These are phyloP conservation scores for Russula compacta DNA, from an alignment of 768 basidiomycete genomes.

Conservation along the genomic window DNA sequence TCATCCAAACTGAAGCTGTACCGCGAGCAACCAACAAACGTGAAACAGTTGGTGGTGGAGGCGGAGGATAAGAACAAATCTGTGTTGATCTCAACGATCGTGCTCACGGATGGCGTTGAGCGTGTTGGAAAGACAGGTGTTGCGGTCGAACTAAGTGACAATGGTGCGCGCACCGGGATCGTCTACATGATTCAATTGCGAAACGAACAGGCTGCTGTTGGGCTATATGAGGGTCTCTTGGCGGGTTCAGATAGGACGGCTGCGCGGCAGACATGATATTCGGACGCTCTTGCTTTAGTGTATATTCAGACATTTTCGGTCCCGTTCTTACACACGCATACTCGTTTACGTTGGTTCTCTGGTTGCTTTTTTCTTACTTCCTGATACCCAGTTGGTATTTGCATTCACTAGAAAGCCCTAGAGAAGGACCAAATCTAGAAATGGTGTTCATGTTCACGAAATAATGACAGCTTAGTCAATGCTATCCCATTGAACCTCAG, in stretches of 20 bases:
- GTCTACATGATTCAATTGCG: slow-evolving; percentile 96
- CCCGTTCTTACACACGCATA: background rate
- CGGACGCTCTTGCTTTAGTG: background rate
- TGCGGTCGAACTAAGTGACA: slow-evolving; percentile 89
- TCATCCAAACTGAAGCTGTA: slow-evolving; percentile 83
- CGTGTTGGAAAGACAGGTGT: slow-evolving; percentile 98
- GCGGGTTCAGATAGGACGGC: slow-evolving; percentile 72
- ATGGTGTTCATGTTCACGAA: background rate
- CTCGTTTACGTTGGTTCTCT: background rate
- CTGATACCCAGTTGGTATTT: slow-evolving; percentile 13
- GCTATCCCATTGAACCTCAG: slow-evolving; percentile 39
- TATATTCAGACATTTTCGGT: background rate
- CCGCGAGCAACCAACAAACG: slow-evolving; percentile 71
- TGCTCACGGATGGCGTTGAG: slow-evolving; percentile 93
- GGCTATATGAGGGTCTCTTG: slow-evolving; percentile 78
- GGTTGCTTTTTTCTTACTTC: slow-evolving; percentile 1
- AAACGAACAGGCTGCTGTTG: slow-evolving; percentile 78
- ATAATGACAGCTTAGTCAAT: background rate
- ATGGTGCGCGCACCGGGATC: slow-evolving; percentile 85
- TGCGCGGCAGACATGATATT: background rate
- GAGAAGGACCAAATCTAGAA: background rate
- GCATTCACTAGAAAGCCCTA: background rate
- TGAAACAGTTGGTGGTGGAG: slow-evolving; percentile 95
- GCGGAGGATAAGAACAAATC: slow-evolving; percentile 67
- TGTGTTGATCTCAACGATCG: slow-evolving; percentile 88